These are phyloP conservation scores for Pogostemon cablin DNA, from an alignment of 257 asterid species.

Conservation along the genomic window DNA sequence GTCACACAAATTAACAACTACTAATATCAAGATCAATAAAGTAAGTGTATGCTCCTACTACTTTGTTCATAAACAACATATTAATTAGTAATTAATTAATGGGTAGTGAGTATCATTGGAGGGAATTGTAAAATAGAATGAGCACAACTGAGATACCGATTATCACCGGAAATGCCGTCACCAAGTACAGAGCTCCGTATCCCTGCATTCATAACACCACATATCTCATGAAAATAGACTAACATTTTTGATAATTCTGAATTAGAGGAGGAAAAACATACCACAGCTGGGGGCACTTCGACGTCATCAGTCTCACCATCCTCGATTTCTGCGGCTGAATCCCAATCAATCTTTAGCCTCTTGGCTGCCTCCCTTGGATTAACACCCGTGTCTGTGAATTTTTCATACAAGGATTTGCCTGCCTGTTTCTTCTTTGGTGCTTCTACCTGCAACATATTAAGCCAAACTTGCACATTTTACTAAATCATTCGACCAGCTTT, in stretches of 20 bases:
- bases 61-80: too few relatives aligned
- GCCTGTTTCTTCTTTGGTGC: constrained; percentile 50
- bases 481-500: constrained; percentile 4
- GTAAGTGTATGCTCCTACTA: too few relatives aligned
- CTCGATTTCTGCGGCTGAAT: constrained; percentile 88
- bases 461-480: neutral
- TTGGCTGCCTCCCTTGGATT: constrained; percentile 84
- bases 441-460: constrained; percentile 56
- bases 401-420: constrained; percentile 77
- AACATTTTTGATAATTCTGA: too few relatives aligned
- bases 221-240: too few relatives aligned
- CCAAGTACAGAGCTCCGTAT: constrained; percentile 88
- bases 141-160: constrained; percentile 85
- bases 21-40: too few relatives aligned
- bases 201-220: constrained; percentile 53
- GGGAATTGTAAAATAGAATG: constrained; percentile 82
- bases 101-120: constrained; percentile 52
- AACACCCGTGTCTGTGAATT: constrained; percentile 83
- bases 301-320: constrained; percentile 59
- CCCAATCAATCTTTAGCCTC: constrained; percentile 92
- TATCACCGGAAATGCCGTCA: constrained; percentile 82
- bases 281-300: constrained; percentile 85
- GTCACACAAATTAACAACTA: too few relatives aligned
- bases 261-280: constrained; percentile 41
- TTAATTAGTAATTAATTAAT: too few relatives aligned